These are phyloP conservation scores for Didymella segeticola DNA, from an alignment of 2,329 filamentous ascomycete genomes.

Conservation along the genomic window DNA sequence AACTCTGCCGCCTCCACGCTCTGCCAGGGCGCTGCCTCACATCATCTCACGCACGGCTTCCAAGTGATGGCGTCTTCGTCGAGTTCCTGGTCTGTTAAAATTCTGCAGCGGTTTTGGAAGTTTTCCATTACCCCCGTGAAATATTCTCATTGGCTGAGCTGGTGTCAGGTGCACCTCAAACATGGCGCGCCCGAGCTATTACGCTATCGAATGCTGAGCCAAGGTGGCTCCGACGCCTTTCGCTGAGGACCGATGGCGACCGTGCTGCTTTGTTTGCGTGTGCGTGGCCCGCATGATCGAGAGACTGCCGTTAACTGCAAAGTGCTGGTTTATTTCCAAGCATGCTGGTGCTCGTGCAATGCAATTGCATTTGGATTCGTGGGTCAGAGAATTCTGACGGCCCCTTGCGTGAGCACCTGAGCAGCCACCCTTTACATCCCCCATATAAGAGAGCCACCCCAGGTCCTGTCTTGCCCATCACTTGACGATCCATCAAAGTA, in stretches of 20 bases:
- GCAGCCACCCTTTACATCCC: conserved; percentile 12
- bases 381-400: conserved; percentile 35
- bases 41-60: conserved; percentile 22
- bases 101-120: conserved; percentile 30
- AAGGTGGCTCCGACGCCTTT: conserved; percentile 25
- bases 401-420: conserved; percentile 22
- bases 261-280: conserved; percentile 30
- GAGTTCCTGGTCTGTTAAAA: conserved; percentile 22
- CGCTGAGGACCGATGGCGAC: conserved; percentile 20
- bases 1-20: conserved; percentile 34
- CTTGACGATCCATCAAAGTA: conserved; percentile 19
- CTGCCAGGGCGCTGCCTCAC: conserved; percentile 16
- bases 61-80: conserved; percentile 29
- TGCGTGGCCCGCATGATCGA: conserved; percentile 43
- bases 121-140: conserved; percentile 40
- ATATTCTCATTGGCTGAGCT: conserved; percentile 16
- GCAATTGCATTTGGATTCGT: conserved; percentile 35
- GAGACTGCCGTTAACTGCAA: conserved; percentile 53
- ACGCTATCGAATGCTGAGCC: conserved; percentile 39
- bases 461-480: conserved; percentile 1
- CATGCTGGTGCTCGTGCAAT: conserved; percentile 29
- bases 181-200: conserved; percentile 34
- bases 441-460: conserved; percentile 11
- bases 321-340: conserved; percentile 39
- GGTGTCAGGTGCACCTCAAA: conserved; percentile 33